These are phyloP conservation scores for Nyctanthes arbortristis DNA, from an alignment of 257 asterid species.

Conservation along the genomic window DNA sequence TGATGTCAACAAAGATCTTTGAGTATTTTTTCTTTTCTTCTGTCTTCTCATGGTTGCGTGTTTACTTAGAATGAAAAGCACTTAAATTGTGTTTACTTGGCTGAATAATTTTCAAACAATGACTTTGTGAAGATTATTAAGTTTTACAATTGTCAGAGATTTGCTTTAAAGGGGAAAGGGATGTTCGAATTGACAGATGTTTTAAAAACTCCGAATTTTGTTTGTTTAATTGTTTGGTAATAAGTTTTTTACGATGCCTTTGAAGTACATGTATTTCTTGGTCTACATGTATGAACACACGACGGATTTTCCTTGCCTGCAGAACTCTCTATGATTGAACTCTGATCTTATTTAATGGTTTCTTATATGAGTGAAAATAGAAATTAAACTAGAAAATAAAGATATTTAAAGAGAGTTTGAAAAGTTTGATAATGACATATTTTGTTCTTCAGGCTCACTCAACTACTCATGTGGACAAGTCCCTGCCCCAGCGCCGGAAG, in stretches of 20 bases:
- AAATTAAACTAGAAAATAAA: background rate
- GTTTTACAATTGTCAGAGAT: background rate
- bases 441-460: conserved; percentile 46
- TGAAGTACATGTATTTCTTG: background rate
- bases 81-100: too few relatives aligned
- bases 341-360: background rate
- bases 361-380: background rate
- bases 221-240: background rate
- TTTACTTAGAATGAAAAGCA: too few relatives aligned
- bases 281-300: background rate
- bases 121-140: background rate
- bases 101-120: background rate
- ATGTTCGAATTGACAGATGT: background rate
- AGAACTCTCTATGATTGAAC: background rate
- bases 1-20: background rate
- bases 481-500: conserved; percentile 35
- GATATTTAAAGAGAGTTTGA: background rate
- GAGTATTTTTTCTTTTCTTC: background rate
- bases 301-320: background rate
- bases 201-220: too few relatives aligned
- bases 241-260: background rate
- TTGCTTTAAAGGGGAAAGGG: background rate
- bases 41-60: background rate
- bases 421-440: conserved; percentile 1
- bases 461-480: conserved; percentile 41